phyloP scores from a whole-genome alignment of 2,329 filamentous ascomycete species.

The Cladosporium halotolerans region DNA sequence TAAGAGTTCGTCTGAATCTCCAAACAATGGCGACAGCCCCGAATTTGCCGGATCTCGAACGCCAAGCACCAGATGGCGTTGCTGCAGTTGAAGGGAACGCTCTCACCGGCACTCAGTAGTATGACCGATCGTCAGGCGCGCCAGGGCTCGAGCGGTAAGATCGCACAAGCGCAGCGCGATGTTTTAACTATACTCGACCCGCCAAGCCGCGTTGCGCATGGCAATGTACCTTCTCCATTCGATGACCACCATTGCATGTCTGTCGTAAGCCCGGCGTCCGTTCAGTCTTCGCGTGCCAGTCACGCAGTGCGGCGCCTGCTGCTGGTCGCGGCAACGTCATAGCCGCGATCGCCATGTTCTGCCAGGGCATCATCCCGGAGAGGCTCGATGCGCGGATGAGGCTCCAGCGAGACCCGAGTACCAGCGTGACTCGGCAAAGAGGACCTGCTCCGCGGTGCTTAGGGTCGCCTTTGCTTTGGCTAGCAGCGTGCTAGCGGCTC shows the following conservation, averaged over 20 bases:
- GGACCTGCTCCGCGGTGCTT: conserved; percentile 6
- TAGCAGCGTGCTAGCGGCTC: conserved; percentile 8
- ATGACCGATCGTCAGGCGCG: conserved; percentile 5
- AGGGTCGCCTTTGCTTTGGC: background rate
- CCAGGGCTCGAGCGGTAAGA: conserved; percentile 4
- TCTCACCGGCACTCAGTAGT: conserved; percentile 6
- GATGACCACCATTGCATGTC: background rate
- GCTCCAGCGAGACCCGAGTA: conserved; percentile 1
- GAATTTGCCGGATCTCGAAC: conserved; percentile 6
- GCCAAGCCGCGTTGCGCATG: conserved; percentile 3
- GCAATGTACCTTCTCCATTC: background rate
- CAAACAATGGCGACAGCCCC: background rate
- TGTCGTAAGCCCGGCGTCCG: background rate
- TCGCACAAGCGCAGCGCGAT: conserved; percentile 11
- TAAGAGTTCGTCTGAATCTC: background rate
- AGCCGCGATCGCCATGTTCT: background rate
- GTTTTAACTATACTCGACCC: conserved; percentile 10
- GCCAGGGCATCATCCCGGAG: background rate
- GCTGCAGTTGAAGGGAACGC: conserved; percentile 2
- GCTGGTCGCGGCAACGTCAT: background rate
- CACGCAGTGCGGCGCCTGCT: background rate
- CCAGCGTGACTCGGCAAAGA: conserved; percentile 3
- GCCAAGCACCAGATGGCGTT: conserved; percentile 10
- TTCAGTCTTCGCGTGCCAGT: background rate
- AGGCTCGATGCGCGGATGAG: background rate